Base-by-base conservation (phyloP, 352 stramenopile species). In the Globisporangium acanthophoron region DNA sequence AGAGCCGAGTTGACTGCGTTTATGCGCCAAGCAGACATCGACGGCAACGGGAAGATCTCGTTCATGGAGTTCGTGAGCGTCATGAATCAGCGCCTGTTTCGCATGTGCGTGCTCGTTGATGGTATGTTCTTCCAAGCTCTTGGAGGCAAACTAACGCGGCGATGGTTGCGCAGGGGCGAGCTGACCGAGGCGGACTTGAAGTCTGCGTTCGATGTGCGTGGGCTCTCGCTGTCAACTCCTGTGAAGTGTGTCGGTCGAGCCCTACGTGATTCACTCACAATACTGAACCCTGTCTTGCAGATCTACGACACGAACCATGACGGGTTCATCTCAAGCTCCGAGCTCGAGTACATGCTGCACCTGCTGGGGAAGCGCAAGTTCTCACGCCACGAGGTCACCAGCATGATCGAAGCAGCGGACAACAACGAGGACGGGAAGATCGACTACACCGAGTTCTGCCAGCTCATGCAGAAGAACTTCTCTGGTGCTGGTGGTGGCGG, bases 381-480 rank as follows among this genome's bases (percentile, higher is more conserved):
- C 31, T 74, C 69, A 20, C 40, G 58, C 5, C 65, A 71, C 8
- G 78, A 90, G 50, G 71, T 75, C 31, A 50, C 65, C 12, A 78
- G 83, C 44, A 84, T 96, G 58, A 82, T 93, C 29, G 52, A 77
- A 35, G 65, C 72, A 0, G 85, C 90, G 0, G 90, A 97, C 59
- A 79, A 69, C 35, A 94, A 96, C 61, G 69, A 78, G 52, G 88
- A 96, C 50, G 83, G 86, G 35, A 78, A 83, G 27, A 95, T 97
- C 54, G 91, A 93, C 58, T 96, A 88, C 59, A 48, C 82, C 0
- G 90, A 97, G 60, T 97, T 97, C 46, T 78, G 78, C 29, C 55
- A 63, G 7, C 65, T 87, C 49, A 89, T 89, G 76, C 74, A 70
- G 39, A 44, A 69, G 41, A 59, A 4, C 20, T 33, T 52, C 15